A percentile compares a stretch with the other conserved stretches of the same genome.
phyloP scores from a whole-genome alignment of 2,329 filamentous ascomycete species.

The Fusarium subtropicale region DNA sequence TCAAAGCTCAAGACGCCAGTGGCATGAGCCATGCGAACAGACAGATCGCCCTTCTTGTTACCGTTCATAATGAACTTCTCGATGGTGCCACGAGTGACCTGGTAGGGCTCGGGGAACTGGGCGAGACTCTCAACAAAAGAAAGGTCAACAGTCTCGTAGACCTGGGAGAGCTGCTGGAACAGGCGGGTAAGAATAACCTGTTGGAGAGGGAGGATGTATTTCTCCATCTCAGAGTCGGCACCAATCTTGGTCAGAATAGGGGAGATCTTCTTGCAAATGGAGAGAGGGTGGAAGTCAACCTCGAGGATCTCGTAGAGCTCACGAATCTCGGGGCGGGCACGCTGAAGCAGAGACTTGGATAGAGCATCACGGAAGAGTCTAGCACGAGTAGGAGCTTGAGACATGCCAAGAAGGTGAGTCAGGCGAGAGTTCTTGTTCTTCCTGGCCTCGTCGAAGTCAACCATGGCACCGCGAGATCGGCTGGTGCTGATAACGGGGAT shows the following conservation, averaged over 20 bases:
- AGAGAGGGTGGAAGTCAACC: conserved; percentile 98
- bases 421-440: conserved; percentile 99
- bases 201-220: conserved; percentile 94
- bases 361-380: conserved; percentile 95
- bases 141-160: conserved; percentile 97
- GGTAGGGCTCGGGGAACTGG: conserved; percentile 95
- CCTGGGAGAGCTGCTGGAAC: conserved; percentile 98
- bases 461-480: conserved; percentile 91
- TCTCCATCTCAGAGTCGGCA: conserved; percentile 93
- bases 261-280: conserved; percentile 99
- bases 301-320: conserved; percentile 99
- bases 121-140: conserved; percentile 93
- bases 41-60: conserved; percentile 98
- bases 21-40: conserved; percentile 95
- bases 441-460: conserved; percentile 95
- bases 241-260: conserved; percentile 95
- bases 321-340: conserved; percentile 92
- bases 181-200: conserved; percentile 98
- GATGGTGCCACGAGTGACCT: conserved; percentile 88
- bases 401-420: conserved; percentile 95
- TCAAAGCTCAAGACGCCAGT: conserved; percentile 97
- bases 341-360: conserved; percentile 93
- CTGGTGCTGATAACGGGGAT: conserved; percentile 99
- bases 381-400: conserved; percentile 85
- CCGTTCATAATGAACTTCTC: conserved; percentile 99